Evolutionary conservation across 345 rosid species (phyloP).

Genomic region (Citrus trifoliata): DNA sequence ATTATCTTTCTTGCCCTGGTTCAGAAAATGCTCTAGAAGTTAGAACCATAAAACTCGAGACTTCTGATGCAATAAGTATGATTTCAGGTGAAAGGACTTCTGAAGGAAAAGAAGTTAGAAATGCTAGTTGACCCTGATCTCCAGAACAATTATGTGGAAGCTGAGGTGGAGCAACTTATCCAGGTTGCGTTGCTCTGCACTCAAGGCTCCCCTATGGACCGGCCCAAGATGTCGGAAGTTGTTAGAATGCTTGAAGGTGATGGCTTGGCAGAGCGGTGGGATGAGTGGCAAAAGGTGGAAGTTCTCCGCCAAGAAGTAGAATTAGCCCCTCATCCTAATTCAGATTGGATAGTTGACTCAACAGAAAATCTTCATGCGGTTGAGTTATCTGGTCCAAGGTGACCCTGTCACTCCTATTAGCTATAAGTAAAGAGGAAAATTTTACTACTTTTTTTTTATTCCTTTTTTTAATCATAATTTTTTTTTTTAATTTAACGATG

Average conservation of each 20-base stretch:
- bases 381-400: conserved; percentile 96
- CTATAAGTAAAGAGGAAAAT: conserved; percentile 27
- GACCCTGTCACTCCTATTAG: conserved; percentile 31
- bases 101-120: conserved; percentile 91
- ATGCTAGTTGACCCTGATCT: conserved; percentile 96
- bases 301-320: conserved; percentile 83
- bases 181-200: conserved; percentile 96
- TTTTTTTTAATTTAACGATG: conserved; percentile 14
- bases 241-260: conserved; percentile 98
- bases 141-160: conserved; percentile 60
- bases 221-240: conserved; percentile 97
- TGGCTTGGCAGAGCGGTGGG: conserved; percentile 91
- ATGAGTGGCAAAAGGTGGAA: conserved; percentile 96
- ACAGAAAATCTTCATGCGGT: conserved; percentile 89
- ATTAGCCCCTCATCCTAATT: conserved; percentile 61
- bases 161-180: conserved; percentile 86
- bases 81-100: conserved; percentile 83
- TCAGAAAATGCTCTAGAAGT: background rate
- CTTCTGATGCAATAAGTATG: background rate
- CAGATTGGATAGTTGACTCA: conserved; percentile 91
- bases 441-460: conserved; percentile 17
- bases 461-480: conserved; percentile 19
- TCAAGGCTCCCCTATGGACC: conserved; percentile 84
- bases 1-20: background rate
- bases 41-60: background rate